These are phyloP conservation scores for Niebla homalea DNA, from an alignment of 495 filamentous ascomycete species.

Conservation along the genomic window DNA sequence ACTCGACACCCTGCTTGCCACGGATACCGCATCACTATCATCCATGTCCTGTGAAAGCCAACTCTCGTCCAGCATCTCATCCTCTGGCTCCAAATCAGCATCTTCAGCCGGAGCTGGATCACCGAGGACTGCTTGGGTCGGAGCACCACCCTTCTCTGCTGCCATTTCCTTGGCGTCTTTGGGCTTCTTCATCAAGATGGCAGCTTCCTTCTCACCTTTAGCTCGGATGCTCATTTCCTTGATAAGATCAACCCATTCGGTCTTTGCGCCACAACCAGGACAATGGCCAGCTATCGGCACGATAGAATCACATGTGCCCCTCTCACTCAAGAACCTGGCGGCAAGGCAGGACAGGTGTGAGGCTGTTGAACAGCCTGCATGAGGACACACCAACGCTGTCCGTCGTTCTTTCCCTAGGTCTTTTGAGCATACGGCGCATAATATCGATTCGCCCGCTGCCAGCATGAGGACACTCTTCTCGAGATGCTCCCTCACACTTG, in stretches of 20 bases:
- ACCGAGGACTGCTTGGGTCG: background rate
- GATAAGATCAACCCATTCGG: constrained; percentile 66
- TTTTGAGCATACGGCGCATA: constrained; percentile 51
- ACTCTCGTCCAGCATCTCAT: constrained; percentile 14
- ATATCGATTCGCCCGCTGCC: constrained; percentile 39
- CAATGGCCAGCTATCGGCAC: constrained; percentile 61
- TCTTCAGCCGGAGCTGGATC: constrained; percentile 12
- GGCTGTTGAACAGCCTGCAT: constrained; percentile 46
- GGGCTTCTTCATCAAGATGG: constrained; percentile 47
- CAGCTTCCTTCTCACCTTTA: constrained; percentile 52
- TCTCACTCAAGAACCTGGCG: constrained; percentile 40
- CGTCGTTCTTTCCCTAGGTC: constrained; percentile 33
- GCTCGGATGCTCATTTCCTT: constrained; percentile 64
- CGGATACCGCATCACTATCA: constrained; percentile 17
- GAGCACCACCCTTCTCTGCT: constrained; percentile 3
- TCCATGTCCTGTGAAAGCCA: constrained; percentile 21
- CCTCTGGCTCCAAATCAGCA: constrained; percentile 11
- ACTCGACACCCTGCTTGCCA: constrained; percentile 24
- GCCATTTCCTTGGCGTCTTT: constrained; percentile 17
- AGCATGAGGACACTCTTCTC: constrained; percentile 57
- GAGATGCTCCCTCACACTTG: constrained; percentile 48
- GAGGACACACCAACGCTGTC: constrained; percentile 57
- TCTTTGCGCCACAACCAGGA: constrained; percentile 48
- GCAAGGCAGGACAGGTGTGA: constrained; percentile 73
- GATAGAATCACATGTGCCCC: constrained; percentile 32